Percentiles rank a stretch among this genome's conserved stretches.
phyloP scores from a whole-genome alignment of 352 stramenopile genomes.

The Phytopythium aichiense region DNA sequence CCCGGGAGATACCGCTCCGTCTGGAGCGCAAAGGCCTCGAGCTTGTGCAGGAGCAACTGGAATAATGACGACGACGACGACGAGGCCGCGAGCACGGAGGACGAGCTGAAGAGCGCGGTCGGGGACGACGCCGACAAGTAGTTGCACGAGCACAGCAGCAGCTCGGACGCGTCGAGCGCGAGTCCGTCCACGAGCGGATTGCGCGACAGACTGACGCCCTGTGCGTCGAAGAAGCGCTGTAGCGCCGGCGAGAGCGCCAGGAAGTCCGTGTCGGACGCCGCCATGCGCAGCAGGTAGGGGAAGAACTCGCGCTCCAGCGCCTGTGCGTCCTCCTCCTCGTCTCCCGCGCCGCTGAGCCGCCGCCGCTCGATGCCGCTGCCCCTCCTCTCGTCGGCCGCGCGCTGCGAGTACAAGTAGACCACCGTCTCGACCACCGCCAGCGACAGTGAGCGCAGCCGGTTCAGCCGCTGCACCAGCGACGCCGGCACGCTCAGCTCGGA shows the following conservation, averaged over 20 bases:
- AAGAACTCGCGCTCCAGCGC: slow-evolving; percentile 42
- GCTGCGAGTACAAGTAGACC: slow-evolving; percentile 43
- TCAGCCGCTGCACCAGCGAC: slow-evolving; percentile 45
- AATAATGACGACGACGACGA: slow-evolving; percentile 41
- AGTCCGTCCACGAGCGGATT: slow-evolving; percentile 69
- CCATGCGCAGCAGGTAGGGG: slow-evolving; percentile 40
- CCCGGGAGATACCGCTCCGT: slow-evolving; percentile 29
- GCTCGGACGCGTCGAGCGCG: slow-evolving; percentile 59
- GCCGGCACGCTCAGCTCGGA: slow-evolving; percentile 23
- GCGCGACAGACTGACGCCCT: slow-evolving; percentile 35
- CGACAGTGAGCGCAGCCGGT: slow-evolving; percentile 52
- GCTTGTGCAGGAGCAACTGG: slow-evolving; percentile 42
- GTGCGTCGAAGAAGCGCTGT: slow-evolving; percentile 37
- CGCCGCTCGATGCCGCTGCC: slow-evolving; percentile 3
- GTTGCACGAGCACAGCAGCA: slow-evolving; percentile 64
- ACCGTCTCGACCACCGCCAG: slow-evolving; percentile 64
- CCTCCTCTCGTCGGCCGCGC: background rate
- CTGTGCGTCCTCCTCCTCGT: slow-evolving; percentile 10
- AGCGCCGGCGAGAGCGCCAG: slow-evolving; percentile 30
- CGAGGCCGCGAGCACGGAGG: slow-evolving; percentile 3
- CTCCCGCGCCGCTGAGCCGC: slow-evolving; percentile 14
- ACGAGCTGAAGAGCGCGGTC: slow-evolving; percentile 23
- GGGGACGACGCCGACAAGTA: slow-evolving; percentile 16
- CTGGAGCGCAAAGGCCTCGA: slow-evolving; percentile 49
- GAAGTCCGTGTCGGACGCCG: slow-evolving; percentile 45